phyloP scores from a whole-genome alignment of 352 stramenopile species.

The Phytopythium chamaehyphon region DNA sequence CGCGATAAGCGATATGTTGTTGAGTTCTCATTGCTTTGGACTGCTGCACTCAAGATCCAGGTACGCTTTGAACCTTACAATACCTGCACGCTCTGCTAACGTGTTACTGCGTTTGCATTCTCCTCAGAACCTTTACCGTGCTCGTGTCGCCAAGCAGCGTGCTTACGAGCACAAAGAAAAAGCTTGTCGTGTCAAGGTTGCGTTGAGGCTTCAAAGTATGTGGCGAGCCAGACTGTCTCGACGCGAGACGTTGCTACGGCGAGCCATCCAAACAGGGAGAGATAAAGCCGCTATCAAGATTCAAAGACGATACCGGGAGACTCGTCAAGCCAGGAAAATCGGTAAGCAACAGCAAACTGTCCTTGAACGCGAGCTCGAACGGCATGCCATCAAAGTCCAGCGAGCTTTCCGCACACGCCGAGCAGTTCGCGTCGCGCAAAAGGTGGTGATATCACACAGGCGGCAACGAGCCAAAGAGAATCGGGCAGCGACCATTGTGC shows the following conservation, averaged over 20 bases:
- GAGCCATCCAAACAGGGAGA: slow-evolving; percentile 35
- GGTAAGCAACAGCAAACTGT: slow-evolving; percentile 33
- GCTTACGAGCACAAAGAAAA: slow-evolving; percentile 31
- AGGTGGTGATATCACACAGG: slow-evolving; percentile 28
- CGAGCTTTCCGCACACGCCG: slow-evolving; percentile 52
- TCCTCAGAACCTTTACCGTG: slow-evolving; percentile 55
- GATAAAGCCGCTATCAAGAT: slow-evolving; percentile 60
- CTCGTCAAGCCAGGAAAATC: slow-evolving; percentile 21
- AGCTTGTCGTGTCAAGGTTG: slow-evolving; percentile 33
- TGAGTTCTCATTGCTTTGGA: slow-evolving; percentile 47
- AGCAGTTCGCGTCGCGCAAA: slow-evolving; percentile 29
- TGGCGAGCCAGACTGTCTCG: slow-evolving; percentile 54
- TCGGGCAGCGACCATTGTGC: slow-evolving; percentile 39
- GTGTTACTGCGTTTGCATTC: neutral
- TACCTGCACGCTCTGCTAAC: neutral
- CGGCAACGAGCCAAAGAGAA: slow-evolving; percentile 31
- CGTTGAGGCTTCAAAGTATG: slow-evolving; percentile 53
- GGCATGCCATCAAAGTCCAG: slow-evolving; percentile 45
- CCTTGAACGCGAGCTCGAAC: slow-evolving; percentile 41
- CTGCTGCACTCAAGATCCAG: slow-evolving; percentile 58
- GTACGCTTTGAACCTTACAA: slow-evolving; percentile 10
- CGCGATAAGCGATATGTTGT: slow-evolving; percentile 64
- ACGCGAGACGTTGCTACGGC: slow-evolving; percentile 39
- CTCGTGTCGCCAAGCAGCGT: slow-evolving; percentile 28
- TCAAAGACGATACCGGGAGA: slow-evolving; percentile 59